These are phyloP conservation scores for Boletus tylopilopsis DNA, from an alignment of 768 basidiomycete species.

Conservation along the genomic window DNA sequence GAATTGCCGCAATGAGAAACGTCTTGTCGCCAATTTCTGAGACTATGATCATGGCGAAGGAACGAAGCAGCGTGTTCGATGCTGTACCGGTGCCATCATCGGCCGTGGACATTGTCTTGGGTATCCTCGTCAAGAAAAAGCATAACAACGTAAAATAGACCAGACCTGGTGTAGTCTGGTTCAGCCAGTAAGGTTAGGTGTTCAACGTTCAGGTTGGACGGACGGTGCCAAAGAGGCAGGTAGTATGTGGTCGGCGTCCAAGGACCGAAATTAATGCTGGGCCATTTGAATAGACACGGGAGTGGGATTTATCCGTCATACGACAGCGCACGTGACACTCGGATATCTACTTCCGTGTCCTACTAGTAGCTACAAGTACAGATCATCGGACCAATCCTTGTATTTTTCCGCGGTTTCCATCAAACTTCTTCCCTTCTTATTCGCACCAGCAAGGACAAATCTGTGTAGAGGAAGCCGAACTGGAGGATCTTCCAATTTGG, in stretches of 20 bases:
- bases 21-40: conserved; percentile 98
- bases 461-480: conserved; percentile 20
- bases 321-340: background rate
- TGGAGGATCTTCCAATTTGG: conserved; percentile 21
- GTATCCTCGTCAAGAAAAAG: background rate
- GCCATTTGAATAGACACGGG: too few species aligned
- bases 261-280: background rate
- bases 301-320: background rate
- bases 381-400: conserved; percentile 20
- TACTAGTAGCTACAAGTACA: too few species aligned
- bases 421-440: conserved; percentile 12
- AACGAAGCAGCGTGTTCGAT: conserved; percentile 59
- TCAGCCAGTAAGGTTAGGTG: background rate
- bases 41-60: conserved; percentile 88
- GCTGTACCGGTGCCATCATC: conserved; percentile 10
- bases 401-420: conserved; percentile 17
- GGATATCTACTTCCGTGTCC: background rate
- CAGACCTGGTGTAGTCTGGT: conserved; percentile 2
- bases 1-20: conserved; percentile 82
- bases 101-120: conserved; percentile 17
- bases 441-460: background rate
- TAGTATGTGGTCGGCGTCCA: too few species aligned
- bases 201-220: background rate
- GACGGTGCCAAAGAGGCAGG: background rate
- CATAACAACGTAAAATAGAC: background rate